These are phyloP conservation scores for Mariannaea sp. DNA, from an alignment of 2,329 filamentous ascomycete genomes.

Conservation along the genomic window DNA sequence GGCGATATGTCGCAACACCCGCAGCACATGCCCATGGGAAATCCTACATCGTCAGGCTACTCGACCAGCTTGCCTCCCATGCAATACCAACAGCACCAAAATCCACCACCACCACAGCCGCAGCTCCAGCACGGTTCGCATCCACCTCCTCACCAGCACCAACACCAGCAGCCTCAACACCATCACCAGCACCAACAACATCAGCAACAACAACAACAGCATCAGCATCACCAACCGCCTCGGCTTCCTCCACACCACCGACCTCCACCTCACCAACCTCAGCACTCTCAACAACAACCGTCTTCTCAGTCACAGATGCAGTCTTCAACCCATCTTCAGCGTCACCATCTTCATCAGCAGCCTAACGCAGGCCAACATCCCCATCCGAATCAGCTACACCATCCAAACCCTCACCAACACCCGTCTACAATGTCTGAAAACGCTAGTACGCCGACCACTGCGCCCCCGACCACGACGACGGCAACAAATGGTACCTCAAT, in stretches of 20 bases:
- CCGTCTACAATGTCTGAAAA: constrained; percentile 35
- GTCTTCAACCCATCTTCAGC: constrained; percentile 21
- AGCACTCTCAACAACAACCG: constrained; percentile 29
- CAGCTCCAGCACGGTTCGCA: constrained; percentile 28
- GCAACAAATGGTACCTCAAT: constrained; percentile 25
- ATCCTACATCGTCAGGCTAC: constrained; percentile 30
- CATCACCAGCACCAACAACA: constrained; percentile 26
- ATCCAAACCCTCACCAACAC: constrained; percentile 32
- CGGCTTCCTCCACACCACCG: constrained; percentile 19
- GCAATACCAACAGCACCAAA: constrained; percentile 30
- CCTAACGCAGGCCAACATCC: constrained; percentile 32
- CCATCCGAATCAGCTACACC: constrained; percentile 24
- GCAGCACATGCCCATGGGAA: constrained; percentile 35
- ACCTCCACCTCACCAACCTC: constrained; percentile 17
- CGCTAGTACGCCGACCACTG: constrained; percentile 23
- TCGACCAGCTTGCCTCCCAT: constrained; percentile 30
- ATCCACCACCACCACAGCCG: constrained; percentile 30
- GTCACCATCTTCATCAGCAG: constrained; percentile 32
- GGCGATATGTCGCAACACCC: constrained; percentile 37
- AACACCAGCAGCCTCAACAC: constrained; percentile 19
- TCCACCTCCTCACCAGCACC: constrained; percentile 20
- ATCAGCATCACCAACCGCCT: constrained; percentile 24
- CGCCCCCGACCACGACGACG: constrained; percentile 25
- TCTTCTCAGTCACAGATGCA: constrained; percentile 10
- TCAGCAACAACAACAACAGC: constrained; percentile 20